Conservation (phyloP, 1,139 yeast species). For the Pneumocystis canis region DNA sequence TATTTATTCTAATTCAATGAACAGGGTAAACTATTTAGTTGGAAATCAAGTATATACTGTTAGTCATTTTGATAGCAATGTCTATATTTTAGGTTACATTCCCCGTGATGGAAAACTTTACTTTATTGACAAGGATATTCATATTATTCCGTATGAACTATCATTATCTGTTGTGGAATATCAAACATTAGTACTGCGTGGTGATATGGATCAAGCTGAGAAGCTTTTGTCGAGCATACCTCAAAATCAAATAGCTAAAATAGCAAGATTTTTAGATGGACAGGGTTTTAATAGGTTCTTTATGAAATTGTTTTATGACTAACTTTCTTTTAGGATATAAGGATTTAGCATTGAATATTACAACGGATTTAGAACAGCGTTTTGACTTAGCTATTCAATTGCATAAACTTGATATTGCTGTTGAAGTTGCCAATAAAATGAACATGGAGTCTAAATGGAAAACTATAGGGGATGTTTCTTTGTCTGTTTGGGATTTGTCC, state of each 20-base stretch:
- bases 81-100: conserved; percentile 76
- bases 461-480: conserved; percentile 74
- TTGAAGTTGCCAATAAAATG: conserved; percentile 43
- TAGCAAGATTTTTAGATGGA: conserved; percentile 85
- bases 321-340: conserved; percentile 20
- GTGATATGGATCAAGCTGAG: conserved; percentile 68
- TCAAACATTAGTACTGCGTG: conserved; percentile 89
- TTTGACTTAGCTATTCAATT: conserved; percentile 68
- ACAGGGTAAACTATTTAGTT: conserved; percentile 82
- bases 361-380: conserved; percentile 74
- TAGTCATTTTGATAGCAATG: conserved; percentile 82
- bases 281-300: conserved; percentile 42
- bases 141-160: conserved; percentile 66
- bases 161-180: conserved; percentile 80
- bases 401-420: conserved; percentile 56
- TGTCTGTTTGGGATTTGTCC: conserved; percentile 61
- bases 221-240: conserved; percentile 50
- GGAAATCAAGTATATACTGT: conserved; percentile 88
- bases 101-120: conserved; percentile 82
- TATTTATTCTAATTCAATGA: conserved; percentile 70
- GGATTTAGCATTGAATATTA: conserved; percentile 65
- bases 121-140: conserved; percentile 78
- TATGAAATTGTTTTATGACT: neutral
- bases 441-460: conserved; percentile 67
- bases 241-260: conserved; percentile 56